phyloP scores from a whole-genome alignment of 108 stramenopile genomes.

The Chaetoceros muelleri region DNA sequence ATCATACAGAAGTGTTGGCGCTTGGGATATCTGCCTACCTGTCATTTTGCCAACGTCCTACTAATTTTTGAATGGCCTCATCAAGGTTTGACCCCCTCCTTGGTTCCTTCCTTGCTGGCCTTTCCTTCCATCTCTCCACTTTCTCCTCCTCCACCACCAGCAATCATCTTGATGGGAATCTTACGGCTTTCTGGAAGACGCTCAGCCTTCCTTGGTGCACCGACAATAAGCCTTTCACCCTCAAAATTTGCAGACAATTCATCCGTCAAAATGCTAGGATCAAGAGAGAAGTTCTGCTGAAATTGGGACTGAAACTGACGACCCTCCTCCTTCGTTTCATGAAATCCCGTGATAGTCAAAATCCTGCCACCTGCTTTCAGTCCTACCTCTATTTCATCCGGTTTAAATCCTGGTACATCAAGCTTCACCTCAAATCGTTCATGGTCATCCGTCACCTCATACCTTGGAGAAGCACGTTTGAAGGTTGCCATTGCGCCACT shows the following conservation, averaged over 20 bases:
- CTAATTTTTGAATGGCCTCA: no score
- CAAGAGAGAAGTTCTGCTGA: conserved; percentile 4
- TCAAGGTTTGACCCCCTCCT: neutral
- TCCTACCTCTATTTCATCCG: conserved; percentile 1
- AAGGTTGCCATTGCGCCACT: neutral
- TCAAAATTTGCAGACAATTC: neutral
- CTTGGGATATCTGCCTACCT: no score
- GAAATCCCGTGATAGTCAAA: neutral
- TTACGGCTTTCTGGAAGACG: conserved; percentile 1
- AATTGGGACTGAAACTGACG: neutral
- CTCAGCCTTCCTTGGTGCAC: neutral
- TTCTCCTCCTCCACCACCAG: neutral
- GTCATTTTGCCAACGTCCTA: no score
- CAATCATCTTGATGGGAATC: neutral
- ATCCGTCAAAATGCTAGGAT: neutral
- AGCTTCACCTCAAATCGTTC: neutral
- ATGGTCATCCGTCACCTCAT: conserved; percentile 3
- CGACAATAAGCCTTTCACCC: neutral
- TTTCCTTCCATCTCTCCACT: neutral
- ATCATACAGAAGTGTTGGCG: no score
- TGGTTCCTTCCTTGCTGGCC: neutral
- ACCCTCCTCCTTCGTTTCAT: neutral
- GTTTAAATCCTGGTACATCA: neutral
- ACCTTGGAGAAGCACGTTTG: conserved; percentile 4
- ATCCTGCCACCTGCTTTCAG: neutral